Evolutionary conservation across 345 rosid species (phyloP), one percentile per base, ranked within the genome.

Genomic region (Linum lewisii): DNA sequence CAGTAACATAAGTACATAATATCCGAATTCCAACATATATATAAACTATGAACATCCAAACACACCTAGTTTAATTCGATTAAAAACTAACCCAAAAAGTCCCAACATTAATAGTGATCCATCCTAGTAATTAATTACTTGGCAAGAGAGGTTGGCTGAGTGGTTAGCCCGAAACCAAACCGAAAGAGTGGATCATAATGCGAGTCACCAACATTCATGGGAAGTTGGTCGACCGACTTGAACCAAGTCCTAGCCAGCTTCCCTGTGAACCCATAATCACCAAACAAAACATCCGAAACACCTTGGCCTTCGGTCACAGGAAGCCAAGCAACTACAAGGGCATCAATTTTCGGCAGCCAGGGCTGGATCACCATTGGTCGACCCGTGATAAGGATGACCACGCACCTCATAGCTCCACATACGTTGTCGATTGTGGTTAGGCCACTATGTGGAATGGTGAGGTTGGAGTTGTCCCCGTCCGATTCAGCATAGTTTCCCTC

Each of bases 231-330:
- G 16, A 56, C 59, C 1, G 19, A 6, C 59, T 24, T 56, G 20
- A 56, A 56, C 59, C 59, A 56, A 13, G 34, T 56, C 19, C 59
- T 56, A 18, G 59, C 37, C 18, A 56, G 26, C 37, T 56, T 56
- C 15, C 59, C 59, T 5, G 59, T 56, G 59, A 56, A 56, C 34
- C 37, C 37, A 9, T 56, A 56, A 9, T 56, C 59, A 7, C 59
- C 59, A 20, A 56, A 56, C 19, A 56, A 37, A 14, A 56, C 59
- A 24, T 56, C 59, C 15, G 34, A 19, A 2, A 56, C 59, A 7
- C 59, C 59, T 11, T 56, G 59, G 2, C 59, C 59, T 56, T 56
- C 59, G 2, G 36, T 24, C 7, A 36, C 59, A 7, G 59, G 59
- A 1, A 56, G 59, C 59, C 59, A 56, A 10, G 59, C 59, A 0